Evolutionary conservation across 495 filamentous ascomycete species (phyloP).

Genomic region (Hyphodiscus hymeniophilus): DNA sequence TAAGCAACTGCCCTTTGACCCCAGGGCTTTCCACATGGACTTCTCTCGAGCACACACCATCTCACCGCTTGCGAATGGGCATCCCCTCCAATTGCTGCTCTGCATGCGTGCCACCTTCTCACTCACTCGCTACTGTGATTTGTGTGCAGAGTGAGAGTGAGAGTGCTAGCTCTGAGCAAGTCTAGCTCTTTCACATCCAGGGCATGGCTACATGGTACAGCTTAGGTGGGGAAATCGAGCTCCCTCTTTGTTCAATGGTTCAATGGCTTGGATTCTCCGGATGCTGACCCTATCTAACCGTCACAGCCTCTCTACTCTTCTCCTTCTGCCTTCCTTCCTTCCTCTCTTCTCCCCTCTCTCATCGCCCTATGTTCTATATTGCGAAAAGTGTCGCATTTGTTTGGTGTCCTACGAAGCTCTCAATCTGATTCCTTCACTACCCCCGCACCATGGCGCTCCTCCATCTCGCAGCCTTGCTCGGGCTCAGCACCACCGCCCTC

Average conservation of each 20-base stretch:
- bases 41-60: not conserved
- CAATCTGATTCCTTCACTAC: not conserved
- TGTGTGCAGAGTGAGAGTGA: conserved; percentile 1
- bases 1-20: not conserved
- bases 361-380: not conserved
- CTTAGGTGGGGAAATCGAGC: not conserved
- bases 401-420: not conserved
- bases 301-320: not conserved
- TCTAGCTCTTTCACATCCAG: not conserved
- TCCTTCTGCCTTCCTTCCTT: not conserved
- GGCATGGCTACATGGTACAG: too few relatives aligned
- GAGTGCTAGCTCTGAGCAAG: not conserved
- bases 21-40: not conserved
- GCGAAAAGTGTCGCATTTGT: too few relatives aligned
- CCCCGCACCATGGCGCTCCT: conserved; percentile 4
- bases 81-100: not conserved
- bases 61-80: not conserved
- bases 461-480: conserved; percentile 10
- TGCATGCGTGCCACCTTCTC: too few relatives aligned
- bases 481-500: conserved; percentile 1
- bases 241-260: too few relatives aligned
- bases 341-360: conserved; percentile 4
- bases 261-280: not conserved
- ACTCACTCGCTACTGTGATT: conserved; percentile 3
- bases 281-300: conserved; percentile 3